These are phyloP conservation scores for Mycena sp. DNA, from an alignment of 1,284 basidiomycete genomes.

Conservation along the genomic window DNA sequence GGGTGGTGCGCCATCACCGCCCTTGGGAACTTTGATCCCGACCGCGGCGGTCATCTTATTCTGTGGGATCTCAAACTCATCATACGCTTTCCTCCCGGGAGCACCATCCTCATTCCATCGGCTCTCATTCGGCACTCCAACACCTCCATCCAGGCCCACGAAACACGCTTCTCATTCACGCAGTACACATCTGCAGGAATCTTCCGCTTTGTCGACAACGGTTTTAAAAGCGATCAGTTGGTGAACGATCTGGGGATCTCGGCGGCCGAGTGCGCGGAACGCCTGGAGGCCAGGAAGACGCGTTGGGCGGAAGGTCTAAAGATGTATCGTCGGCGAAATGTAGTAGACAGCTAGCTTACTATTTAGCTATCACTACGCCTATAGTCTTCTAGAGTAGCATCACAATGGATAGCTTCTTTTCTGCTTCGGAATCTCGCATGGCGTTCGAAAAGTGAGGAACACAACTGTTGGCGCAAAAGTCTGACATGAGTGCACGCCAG, in stretches of 20 bases:
- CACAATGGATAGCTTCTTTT: background rate
- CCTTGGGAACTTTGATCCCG: slow-evolving; percentile 2
- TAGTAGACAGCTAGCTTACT: background rate
- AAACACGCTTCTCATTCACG: slow-evolving; percentile 4
- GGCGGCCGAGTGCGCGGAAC: background rate
- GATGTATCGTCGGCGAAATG: background rate
- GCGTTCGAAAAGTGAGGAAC: no score
- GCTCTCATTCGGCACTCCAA: background rate
- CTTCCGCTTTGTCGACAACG: slow-evolving; percentile 10
- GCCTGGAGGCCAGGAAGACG: background rate
- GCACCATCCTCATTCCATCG: background rate
- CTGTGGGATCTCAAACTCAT: slow-evolving; percentile 16
- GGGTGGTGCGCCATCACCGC: slow-evolving; percentile 30
- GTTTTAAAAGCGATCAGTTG: background rate
- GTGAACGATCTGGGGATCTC: background rate
- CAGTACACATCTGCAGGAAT: slow-evolving; percentile 13
- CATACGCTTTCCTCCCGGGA: slow-evolving; percentile 1
- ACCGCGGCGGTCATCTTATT: slow-evolving; percentile 9
- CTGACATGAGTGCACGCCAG: no score
- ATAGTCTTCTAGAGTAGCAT: background rate
- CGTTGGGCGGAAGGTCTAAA: background rate
- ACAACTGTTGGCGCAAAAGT: no score
- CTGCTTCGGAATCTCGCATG: no score
- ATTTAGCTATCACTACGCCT: background rate
- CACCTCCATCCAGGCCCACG: background rate